phyloP scores from a whole-genome alignment of 1,139 yeast genomes.

The Tardiomyces blankii region DNA sequence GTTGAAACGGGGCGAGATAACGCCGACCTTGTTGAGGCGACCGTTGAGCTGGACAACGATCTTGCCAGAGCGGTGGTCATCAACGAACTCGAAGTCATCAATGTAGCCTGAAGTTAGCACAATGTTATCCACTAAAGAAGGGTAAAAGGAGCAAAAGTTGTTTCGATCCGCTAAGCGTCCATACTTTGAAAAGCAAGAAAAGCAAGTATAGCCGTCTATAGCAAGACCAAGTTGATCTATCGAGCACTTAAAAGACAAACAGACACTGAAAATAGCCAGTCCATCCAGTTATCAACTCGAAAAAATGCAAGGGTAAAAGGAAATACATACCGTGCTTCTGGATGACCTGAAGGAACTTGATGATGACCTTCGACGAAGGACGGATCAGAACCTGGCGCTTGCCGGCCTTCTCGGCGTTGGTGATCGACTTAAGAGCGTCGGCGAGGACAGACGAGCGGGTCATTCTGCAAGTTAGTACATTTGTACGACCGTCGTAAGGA shows the following conservation, averaged over 20 bases:
- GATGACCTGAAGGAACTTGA: constrained; percentile 11
- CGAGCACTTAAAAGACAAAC: constrained; percentile 97
- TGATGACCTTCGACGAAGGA: constrained; percentile 89
- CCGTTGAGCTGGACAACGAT: constrained; percentile 95
- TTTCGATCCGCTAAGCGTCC: neutral
- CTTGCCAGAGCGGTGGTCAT: constrained; percentile 98
- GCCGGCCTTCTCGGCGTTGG: constrained; percentile 99
- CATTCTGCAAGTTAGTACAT: constrained; percentile 34
- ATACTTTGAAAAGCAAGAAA: neutral
- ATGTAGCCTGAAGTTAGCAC: constrained; percentile 54
- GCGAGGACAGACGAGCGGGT: constrained; percentile 98
- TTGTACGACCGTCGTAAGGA: neutral
- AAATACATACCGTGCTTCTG: constrained; percentile 9
- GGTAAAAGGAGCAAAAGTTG: neutral
- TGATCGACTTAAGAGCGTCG: constrained; percentile 96
- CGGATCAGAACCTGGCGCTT: constrained; percentile 98
- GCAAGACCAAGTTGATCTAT: constrained; percentile 54
- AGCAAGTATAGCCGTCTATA: neutral
- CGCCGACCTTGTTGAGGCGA: constrained; percentile 98
- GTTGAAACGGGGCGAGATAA: constrained; percentile 96
- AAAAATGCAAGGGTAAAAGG: neutral
- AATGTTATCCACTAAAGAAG: constrained; percentile 1
- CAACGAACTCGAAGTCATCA: constrained; percentile 97
- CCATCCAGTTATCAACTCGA: constrained; percentile 90
- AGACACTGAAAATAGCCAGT: constrained; percentile 80